phyloP scores from a whole-genome alignment of 345 rosid genomes.

The Kernera saxatilis region DNA sequence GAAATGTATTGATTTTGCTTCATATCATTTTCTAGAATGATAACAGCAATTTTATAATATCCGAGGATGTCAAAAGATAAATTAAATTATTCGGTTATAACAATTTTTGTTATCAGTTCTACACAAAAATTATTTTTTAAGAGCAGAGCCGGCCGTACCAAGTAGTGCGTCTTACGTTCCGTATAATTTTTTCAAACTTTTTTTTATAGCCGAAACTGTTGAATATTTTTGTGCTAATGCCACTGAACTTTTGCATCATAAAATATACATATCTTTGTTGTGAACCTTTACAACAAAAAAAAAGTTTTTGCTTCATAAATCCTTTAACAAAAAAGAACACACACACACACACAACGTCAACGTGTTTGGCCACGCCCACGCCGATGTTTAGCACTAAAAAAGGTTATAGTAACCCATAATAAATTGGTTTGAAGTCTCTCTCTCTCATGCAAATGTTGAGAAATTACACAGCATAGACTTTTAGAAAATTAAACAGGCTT shows the following conservation, averaged over 20 bases:
- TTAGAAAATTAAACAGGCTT: too few relatives aligned
- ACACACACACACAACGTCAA: too few relatives aligned
- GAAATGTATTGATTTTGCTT: background rate
- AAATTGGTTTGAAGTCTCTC: background rate
- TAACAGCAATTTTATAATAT: background rate
- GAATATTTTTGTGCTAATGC: constrained; percentile 5
- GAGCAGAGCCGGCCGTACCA: constrained; percentile 12
- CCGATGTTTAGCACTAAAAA: constrained; percentile 12
- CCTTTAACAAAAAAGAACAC: background rate
- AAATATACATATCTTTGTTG: too few relatives aligned
- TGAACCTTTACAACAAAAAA: too few relatives aligned
- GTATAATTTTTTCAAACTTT: background rate
- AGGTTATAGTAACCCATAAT: too few relatives aligned
- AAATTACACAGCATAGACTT: constrained; percentile 6
- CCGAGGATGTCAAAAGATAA: constrained; percentile 13
- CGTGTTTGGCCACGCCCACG: constrained; percentile 29
- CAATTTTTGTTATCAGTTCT: constrained; percentile 1
- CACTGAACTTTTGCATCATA: background rate
- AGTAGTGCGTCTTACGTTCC: constrained; percentile 25
- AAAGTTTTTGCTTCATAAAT: background rate
- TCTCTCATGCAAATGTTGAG: constrained; percentile 9
- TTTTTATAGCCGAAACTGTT: constrained; percentile 21
- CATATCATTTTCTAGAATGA: background rate
- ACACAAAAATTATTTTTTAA: background rate
- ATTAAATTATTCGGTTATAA: background rate